Base-by-base conservation (phyloP, 352 stramenopile species). In the Phytophthora ramorum region DNA sequence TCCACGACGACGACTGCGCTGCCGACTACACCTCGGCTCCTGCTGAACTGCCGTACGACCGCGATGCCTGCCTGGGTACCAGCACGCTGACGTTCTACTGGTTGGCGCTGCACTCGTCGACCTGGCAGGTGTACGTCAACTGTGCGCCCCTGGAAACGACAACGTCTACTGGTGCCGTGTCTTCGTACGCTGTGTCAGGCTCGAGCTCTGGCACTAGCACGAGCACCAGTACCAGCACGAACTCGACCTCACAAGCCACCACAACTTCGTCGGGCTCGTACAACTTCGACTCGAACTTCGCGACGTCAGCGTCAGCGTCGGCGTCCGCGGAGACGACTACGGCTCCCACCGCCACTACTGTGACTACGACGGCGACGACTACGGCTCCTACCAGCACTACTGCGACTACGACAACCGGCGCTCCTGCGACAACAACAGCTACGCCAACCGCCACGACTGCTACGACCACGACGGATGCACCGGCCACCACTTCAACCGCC, bases 91-190 rank as follows among this genome's bases (percentile, higher is more conserved):
- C 66, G 8, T 76, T 74, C 52, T 75, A 77, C 32, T 85, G 77
- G 77, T 24, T 85, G 13, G 77, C 77, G 7, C 35, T 86, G 53
- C 77, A 86, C 57, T 67, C 70, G 24, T 65, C 66, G 16, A 68
- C 71, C 3, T 86, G 77, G 77, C 77, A 85, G 26, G 28, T 28
- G 45, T 51, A 38, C 41, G 7, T 61, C 44, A 22, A 51, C 13
- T 47, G 72, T 20, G 72, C 34, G 63, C 72, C 63, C 10, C 30
- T 63, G 8, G 57, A 58, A 32, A 48, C 38, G 19, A 70, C 63
- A 1, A 69, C 50, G 5, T 68, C 62, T 16, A 69, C 62, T 14
- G 50, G 55, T 19, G 47, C 65, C 2, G 45, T 43, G 37, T 65
- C 65, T 3, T 52, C 53, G 20, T 69, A 63, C 45, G 59, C 56